phyloP scores from a whole-genome alignment of 805 yeast species.

The Candida xiaguanensis region DNA sequence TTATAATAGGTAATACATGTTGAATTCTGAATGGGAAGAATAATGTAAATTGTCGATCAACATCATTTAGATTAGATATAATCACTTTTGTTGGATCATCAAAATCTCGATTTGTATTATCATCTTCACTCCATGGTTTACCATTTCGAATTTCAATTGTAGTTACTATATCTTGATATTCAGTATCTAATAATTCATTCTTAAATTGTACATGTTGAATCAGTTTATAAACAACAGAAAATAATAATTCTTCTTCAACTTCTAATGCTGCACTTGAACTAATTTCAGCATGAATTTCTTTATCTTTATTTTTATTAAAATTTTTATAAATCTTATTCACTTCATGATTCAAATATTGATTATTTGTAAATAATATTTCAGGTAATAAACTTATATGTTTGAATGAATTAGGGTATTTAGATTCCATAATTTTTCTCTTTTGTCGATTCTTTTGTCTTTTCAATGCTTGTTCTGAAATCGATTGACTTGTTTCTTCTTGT shows the following conservation, averaged over 20 bases:
- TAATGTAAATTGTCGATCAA: conserved; percentile 29
- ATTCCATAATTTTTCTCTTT: conserved; percentile 27
- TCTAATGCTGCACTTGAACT: conserved; percentile 26
- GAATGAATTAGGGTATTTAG: conserved; percentile 34
- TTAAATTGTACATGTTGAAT: conserved; percentile 20
- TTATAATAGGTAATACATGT: conserved; percentile 39
- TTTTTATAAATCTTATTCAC: conserved; percentile 23
- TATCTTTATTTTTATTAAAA: conserved; percentile 11
- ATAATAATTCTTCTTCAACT: conserved; percentile 34
- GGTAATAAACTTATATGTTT: conserved; percentile 33
- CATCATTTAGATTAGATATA: conserved; percentile 29
- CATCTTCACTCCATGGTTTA: conserved; percentile 40
- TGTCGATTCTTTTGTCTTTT: conserved; percentile 30
- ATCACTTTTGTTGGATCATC: conserved; percentile 44
- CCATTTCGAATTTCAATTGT: conserved; percentile 41
- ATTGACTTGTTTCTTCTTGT: conserved; percentile 11
- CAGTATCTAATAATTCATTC: conserved; percentile 6
- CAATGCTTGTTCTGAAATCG: conserved; percentile 26
- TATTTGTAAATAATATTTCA: conserved; percentile 32
- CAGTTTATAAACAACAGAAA: conserved; percentile 34
- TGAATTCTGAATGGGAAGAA: conserved; percentile 47
- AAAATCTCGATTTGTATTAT: conserved; percentile 41
- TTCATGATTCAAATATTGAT: conserved; percentile 26
- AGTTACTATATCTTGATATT: conserved; percentile 19
- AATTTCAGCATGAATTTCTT: conserved; percentile 23